Base-by-base conservation (phyloP, 257 asterid species). In the Linderniella brevidens region DNA sequence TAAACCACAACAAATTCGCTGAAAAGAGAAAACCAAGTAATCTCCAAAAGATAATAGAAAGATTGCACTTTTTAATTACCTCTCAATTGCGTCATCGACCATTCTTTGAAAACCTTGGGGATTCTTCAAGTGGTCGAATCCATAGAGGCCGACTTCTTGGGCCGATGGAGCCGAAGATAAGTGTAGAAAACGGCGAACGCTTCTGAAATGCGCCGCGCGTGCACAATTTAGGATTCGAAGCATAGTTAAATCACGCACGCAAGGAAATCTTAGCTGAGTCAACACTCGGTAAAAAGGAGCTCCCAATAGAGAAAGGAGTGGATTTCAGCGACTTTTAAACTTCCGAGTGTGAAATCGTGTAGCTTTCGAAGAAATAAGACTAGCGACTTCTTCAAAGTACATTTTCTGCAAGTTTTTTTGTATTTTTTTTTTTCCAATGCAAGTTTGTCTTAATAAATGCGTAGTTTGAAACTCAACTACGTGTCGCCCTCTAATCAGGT, bases 31-130 rank as follows among this genome's bases (percentile, higher is more conserved):
- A 2, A 13, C 1, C 61, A 62, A 51, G 5, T 37, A 12, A 19
- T 7, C 48, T 12, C 44, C 47, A 37, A 16, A 41, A 41, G 19
- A 17, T 53, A 12, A 65, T 41, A 13, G 12, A 43, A 10, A 17
- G 0, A 46, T 4, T 39, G 19, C 15, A 37, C 41, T 48, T 45
- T 32, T 41, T 16, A 20, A 35, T 64, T 50, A 88, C 98, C 87
- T 73, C 48, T 76, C 86, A 57, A 88, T 73, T 49, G 98, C 98
- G 46, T 84, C 98, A 58, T 76, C 94, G 42, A 78, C 98, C 76
- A 88, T 74, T 37, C 94, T 86, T 49, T 75, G 92, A 62, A 88
- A 88, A 29, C 94, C 98, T 67, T 74, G 74, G 53, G 98, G 71
- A 62, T 82, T 57, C 68, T 69, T 84, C 71, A 88, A 61, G 71